Evolutionary conservation across 306 rosid species (phyloP), one percentile per base, ranked within the genome.

Genomic region (Carpinus viminea): DNA sequence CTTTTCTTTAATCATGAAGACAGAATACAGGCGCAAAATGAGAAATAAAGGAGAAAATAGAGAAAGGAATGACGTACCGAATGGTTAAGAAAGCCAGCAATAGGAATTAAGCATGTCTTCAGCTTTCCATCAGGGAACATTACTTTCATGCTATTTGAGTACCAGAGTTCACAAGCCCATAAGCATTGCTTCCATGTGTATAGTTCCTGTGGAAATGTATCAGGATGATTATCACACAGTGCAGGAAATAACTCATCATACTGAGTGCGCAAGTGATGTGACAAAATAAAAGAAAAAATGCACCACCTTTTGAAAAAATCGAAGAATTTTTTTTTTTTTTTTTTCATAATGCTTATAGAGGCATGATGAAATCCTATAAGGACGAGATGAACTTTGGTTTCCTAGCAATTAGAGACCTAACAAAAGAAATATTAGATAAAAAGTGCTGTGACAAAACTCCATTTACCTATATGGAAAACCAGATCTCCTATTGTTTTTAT

Each of bases 101-200:
- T 61, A 48, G 98, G 98, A 80, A 95, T 89, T 81, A 95, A 86
- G 88, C 98, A 95, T 46, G 92, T 91, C 76, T 89, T 85, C 62
- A 88, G 80, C 65, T 76, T 82, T 87, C 98, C 95, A 78, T 95
- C 96, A 48, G 98, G 54, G 83, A 81, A 91, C 93, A 74, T 86
- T 77, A 95, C 85, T 79, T 88, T 88, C 97, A 95, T 88, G 89
- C 98, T 86, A 84, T 92, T 88, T 82, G 96, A 89, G 88, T 95
- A 92, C 97, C 97, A 95, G 75, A 95, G 95, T 84, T 95, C 98
- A 87, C 98, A 95, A 68, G 98, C 98, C 98, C 98, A 92, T 71
- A 95, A 81, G 88, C 87, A 95, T 55, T 87, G 82, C 83, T 92
- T 91, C 93, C 97, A 92, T 12, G 97, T 89, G 83, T 86, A 95